Base-by-base conservation (phyloP, 2,329 filamentous ascomycete genomes). In the Clonostachys rosea region DNA sequence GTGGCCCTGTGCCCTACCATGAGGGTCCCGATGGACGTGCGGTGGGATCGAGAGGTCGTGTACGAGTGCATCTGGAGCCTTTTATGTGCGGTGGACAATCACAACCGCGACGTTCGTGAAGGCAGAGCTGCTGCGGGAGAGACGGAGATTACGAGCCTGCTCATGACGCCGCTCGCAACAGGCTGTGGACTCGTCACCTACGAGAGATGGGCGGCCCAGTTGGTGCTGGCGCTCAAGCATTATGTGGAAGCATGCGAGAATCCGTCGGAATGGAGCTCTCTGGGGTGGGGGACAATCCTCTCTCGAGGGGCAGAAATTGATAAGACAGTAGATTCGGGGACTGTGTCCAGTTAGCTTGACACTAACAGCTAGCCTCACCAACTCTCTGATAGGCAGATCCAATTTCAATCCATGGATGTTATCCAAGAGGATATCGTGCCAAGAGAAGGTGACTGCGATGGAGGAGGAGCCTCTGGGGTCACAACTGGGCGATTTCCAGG, bases 31-130 rank as follows among this genome's bases (percentile, higher is more conserved):
- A 50, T 60, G 5, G 52, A 63, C 18, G 72, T 69, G 10, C 52
- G 42, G 6, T 79, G 76, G 75, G 70, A 79, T 53, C 61, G 67
- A 3, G 76, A 79, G 56, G 63, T 80, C 9, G 68, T 79, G 4
- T 79, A 76, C 51, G 71, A 79, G 56, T 76, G 74, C 59, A 56
- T 76, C 0, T 79, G 76, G 76, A 72, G 67, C 52, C 54, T 80
- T 49, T 54, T 79, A 17, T 73, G 69, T 52, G 64, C 70, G 16
- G 50, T 79, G 2, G 73, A 78, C 37, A 66, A 65, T 18, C 70
- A 73, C 52, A 80, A 79, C 56, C 59, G 64, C 8, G 43, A 40
- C 5, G 52, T 53, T 17, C 40, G 44, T 6, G 48, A 34, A 10
- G 50, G 43, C 11, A 45, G 49, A 34, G 49, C 24, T 20, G 46